Conservation (phyloP, 2,329 filamentous ascomycete genomes). For the Neopestalotiopsis rosae region DNA sequence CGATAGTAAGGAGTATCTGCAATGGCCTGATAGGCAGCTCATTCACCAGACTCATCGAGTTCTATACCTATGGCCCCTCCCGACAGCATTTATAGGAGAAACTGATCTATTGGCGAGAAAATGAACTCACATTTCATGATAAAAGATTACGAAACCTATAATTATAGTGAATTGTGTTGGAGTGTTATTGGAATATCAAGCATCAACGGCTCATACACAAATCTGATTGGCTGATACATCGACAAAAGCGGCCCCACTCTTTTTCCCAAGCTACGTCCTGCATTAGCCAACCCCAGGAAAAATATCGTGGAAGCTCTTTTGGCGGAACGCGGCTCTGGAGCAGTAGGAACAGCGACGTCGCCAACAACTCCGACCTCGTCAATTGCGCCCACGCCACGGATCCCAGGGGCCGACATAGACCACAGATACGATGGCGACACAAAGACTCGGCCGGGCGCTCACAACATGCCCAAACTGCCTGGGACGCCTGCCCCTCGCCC, state of each 20-base stretch:
- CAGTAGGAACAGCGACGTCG: background rate
- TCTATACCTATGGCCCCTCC: no score
- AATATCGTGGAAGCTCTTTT: conserved; percentile 1
- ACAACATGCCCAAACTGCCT: conserved; percentile 39
- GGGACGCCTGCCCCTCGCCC: conserved; percentile 30
- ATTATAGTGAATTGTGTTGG: no score
- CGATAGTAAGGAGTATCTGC: no score
- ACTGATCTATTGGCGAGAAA: no score
- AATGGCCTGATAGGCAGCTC: no score
- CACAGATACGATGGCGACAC: conserved; percentile 20
- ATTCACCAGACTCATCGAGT: no score
- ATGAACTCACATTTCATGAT: no score
- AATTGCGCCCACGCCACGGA: background rate
- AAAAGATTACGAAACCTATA: no score
- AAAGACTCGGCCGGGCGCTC: conserved; percentile 25
- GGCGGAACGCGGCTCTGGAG: background rate
- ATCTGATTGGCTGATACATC: background rate
- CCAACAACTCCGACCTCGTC: background rate
- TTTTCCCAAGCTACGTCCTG: background rate
- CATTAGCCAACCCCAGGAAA: background rate
- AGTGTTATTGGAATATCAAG: no score
- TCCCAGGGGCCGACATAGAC: background rate
- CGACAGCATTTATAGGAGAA: no score
- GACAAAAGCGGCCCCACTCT: background rate
- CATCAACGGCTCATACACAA: background rate